Percentiles rank a stretch among this genome's conserved stretches.
phyloP scores from a whole-genome alignment of 805 yeast genomes.

The Ogataea henricii region DNA sequence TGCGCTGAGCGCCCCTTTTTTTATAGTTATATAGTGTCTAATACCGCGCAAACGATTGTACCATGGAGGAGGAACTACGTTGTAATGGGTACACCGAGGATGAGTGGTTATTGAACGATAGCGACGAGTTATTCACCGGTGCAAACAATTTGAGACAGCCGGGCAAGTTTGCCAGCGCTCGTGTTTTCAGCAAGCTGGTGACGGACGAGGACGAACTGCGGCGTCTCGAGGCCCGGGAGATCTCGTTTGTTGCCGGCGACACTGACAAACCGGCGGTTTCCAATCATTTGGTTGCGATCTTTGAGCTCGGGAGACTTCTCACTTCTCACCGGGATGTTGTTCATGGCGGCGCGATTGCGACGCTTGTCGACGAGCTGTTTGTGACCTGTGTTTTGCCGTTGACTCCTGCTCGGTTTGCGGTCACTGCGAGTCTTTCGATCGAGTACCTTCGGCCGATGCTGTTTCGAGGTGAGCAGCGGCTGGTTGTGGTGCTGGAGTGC shows the following conservation, averaged over 20 bases:
- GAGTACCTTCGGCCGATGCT: slow-evolving; percentile 39
- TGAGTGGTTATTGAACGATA: slow-evolving; percentile 27
- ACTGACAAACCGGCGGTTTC: slow-evolving; percentile 18
- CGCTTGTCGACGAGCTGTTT: slow-evolving; percentile 54
- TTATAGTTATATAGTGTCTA: not conserved
- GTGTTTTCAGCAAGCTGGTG: slow-evolving; percentile 22
- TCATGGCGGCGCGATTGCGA: slow-evolving; percentile 57
- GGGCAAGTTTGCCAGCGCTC: slow-evolving; percentile 24
- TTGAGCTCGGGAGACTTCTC: slow-evolving; percentile 46
- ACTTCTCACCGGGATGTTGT: slow-evolving; percentile 51
- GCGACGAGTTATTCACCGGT: slow-evolving; percentile 32
- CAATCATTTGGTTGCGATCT: slow-evolving; percentile 47
- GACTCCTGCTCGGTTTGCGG: slow-evolving; percentile 47
- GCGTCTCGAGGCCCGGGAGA: not conserved
- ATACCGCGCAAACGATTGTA: not conserved
- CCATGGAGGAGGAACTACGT: not conserved
- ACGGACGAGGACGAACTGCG: slow-evolving; percentile 5
- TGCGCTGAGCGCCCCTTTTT: slow-evolving; percentile 12
- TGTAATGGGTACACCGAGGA: slow-evolving; percentile 2
- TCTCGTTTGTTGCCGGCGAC: not conserved
- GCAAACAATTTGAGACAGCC: slow-evolving; percentile 24
- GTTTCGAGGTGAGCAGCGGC: slow-evolving; percentile 7
- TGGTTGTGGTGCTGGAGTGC: slow-evolving; percentile 28
- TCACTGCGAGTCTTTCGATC: slow-evolving; percentile 49
- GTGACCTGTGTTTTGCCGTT: slow-evolving; percentile 52